Base-by-base conservation (phyloP, 805 yeast genomes). In the Candida rishiriensis region DNA sequence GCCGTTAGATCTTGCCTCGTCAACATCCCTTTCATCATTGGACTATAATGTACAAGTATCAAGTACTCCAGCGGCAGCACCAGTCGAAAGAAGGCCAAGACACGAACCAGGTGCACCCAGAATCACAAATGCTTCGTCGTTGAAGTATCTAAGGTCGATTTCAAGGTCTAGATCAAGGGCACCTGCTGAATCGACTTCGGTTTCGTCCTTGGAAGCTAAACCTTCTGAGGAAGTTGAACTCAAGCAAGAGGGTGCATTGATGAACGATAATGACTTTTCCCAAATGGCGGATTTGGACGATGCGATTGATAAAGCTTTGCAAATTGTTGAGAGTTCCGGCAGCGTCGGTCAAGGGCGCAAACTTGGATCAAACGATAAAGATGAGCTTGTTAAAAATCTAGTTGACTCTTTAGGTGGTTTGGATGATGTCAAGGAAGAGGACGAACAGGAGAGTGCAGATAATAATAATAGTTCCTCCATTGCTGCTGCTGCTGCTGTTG, bases 91-190 rank as follows among this genome's bases (percentile, higher is more conserved):
- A 77, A 57, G 46, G 44, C 66, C 70, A 26, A 56, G 71, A 45
- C 66, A 62, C 65, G 52, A 63, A 51, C 70, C 53, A 54, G 73
- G 56, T 55, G 49, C 57, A 16, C 50, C 46, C 6, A 48, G 51
- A 12, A 52, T 55, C 32, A 42, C 61, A 0, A 61, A 53, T 36
- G 41, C 57, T 2, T 63, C 79, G 14, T 74, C 81, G 0, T 61
- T 75, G 34, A 69, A 77, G 47, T 84, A 81, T 56, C 67, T 84
- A 50, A 73, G 89, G 52, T 76, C 85, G 1, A 78, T 81, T 37
- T 81, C 86, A 1, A 69, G 85, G 60, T 79, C 85, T 1, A 69
- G 85, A 55, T 77, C 85, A 8, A 71, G 85, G 60, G 69, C 68
- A 26, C 59, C 65, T 4, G 54, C 59, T 40, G 69, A 66, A 46